Base-by-base conservation (phyloP, 148 eudicot genomes). In the Spergularia marina region DNA sequence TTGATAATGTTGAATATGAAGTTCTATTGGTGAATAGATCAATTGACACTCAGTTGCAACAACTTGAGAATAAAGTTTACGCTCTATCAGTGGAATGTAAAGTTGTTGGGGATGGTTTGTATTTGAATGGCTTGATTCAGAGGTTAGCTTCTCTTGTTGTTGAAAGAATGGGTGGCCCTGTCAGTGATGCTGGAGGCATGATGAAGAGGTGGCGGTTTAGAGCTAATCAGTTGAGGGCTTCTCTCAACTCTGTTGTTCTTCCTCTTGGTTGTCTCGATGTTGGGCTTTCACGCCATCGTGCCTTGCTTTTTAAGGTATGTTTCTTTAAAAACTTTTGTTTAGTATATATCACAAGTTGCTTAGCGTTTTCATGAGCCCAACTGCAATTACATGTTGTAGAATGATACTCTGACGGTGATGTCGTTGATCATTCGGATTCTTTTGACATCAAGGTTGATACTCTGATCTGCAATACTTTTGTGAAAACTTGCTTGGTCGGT, bases 211-310 rank as follows among this genome's bases (percentile, higher is more conserved):
- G 98, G 96, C 88, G 82, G 54, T n/a, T 69, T 17, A 84, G 91
- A 87, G 87, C 89, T 79, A 72, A 78, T 83, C 89, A 89, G 78
- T 66, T 92, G 84, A 83, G 83, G 77, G 82, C 69, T 61, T 86
- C 90, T 57, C 76, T 89, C 72, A 86, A 87, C 65, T 74, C 91
- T 54, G 82, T 92, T 68, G 83, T 92, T 76, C 89, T 95, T 80
- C 97, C 98, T 64, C 90, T 95, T 76, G 97, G 98, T 54, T 84
- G 83, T 81, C 91, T 95, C 77, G 91, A 90, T 89, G 81, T 89
- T 84, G 98, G 98, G 74, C 92, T 90, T 76, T 95, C 98, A 13
- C 97, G 97, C 55, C 97, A 95, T 78, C 87, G 98, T 63, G 97
- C 98, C 78, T 87, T 95, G 82, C 90, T 95, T 34, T 95, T 95